Conservation (phyloP, 2,329 filamentous ascomycete genomes). For the Fusarium tjaetaba region DNA sequence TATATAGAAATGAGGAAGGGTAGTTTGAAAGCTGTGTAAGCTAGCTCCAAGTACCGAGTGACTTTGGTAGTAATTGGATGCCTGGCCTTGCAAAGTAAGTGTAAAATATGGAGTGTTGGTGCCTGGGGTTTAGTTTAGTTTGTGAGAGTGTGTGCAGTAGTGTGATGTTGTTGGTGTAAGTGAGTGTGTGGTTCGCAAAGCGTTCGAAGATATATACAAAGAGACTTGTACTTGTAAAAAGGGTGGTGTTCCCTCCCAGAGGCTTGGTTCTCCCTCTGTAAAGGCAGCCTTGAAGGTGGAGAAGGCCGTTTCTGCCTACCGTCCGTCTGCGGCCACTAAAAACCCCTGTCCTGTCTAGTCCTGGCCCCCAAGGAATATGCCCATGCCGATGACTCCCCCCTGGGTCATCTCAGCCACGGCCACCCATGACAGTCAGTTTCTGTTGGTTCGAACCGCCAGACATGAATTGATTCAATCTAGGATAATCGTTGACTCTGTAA, state of each 20-base stretch:
- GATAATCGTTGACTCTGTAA: no score
- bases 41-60: not conserved
- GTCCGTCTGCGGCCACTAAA: constrained; percentile 27
- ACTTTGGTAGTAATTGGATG: constrained; percentile 22
- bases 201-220: constrained; percentile 37
- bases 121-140: constrained; percentile 26
- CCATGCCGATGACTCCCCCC: constrained; percentile 42
- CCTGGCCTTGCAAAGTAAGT: constrained; percentile 30
- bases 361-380: constrained; percentile 4
- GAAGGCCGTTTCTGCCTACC: constrained; percentile 43
- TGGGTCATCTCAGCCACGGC: constrained; percentile 30
- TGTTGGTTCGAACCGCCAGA: not conserved
- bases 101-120: constrained; percentile 33
- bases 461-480: no score
- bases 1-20: constrained; percentile 37
- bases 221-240: not conserved
- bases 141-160: constrained; percentile 9
- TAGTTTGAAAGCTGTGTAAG: constrained; percentile 33
- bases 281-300: constrained; percentile 35
- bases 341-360: constrained; percentile 25
- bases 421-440: not conserved
- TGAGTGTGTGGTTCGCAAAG: constrained; percentile 25
- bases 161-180: constrained; percentile 7
- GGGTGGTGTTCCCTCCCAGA: constrained; percentile 38
- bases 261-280: constrained; percentile 9